phyloP scores from a whole-genome alignment of 2,329 filamentous ascomycete species.

The Chaetoscypha palmicola region DNA sequence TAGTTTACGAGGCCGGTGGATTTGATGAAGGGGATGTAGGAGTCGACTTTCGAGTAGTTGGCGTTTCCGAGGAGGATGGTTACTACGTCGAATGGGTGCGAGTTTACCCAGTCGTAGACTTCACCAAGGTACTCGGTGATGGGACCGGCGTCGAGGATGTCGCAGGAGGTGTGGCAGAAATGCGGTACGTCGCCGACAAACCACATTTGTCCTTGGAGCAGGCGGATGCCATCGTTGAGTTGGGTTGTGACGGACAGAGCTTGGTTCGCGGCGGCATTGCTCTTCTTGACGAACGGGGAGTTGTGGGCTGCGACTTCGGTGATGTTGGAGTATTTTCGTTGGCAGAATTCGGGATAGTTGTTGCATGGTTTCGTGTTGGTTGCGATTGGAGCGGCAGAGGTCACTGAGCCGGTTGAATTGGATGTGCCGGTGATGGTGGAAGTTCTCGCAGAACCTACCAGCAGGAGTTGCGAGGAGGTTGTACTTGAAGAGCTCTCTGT shows the following conservation, averaged over 20 bases:
- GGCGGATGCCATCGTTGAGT: slow-evolving; percentile 68
- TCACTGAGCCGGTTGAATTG: slow-evolving; percentile 40
- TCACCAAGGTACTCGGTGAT: slow-evolving; percentile 65
- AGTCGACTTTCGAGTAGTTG: slow-evolving; percentile 57
- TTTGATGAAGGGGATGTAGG: slow-evolving; percentile 63
- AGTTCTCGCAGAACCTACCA: slow-evolving; percentile 28
- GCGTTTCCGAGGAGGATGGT: slow-evolving; percentile 81
- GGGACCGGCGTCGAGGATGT: slow-evolving; percentile 73
- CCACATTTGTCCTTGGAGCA: slow-evolving; percentile 58
- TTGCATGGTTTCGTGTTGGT: slow-evolving; percentile 77
- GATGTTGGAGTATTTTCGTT: slow-evolving; percentile 72
- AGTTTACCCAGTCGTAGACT: slow-evolving; percentile 65
- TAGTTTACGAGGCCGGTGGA: slow-evolving; percentile 65
- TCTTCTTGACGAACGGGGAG: slow-evolving; percentile 64
- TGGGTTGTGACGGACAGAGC: slow-evolving; percentile 59
- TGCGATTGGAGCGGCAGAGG: slow-evolving; percentile 38
- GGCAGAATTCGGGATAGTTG: slow-evolving; percentile 69
- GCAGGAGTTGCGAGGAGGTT: slow-evolving; percentile 34
- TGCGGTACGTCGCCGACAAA: slow-evolving; percentile 56
- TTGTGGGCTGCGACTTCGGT: slow-evolving; percentile 75
- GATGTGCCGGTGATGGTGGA: slow-evolving; percentile 40
- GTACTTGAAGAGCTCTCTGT: slow-evolving; percentile 25
- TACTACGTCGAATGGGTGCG: slow-evolving; percentile 79
- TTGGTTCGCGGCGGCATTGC: slow-evolving; percentile 73
- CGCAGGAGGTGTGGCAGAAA: slow-evolving; percentile 81